Evolutionary conservation across 2,329 filamentous ascomycete genomes (phyloP), one percentile per base, ranked within the genome.

Genomic region (Pseudophaeomoniella oleicola): DNA sequence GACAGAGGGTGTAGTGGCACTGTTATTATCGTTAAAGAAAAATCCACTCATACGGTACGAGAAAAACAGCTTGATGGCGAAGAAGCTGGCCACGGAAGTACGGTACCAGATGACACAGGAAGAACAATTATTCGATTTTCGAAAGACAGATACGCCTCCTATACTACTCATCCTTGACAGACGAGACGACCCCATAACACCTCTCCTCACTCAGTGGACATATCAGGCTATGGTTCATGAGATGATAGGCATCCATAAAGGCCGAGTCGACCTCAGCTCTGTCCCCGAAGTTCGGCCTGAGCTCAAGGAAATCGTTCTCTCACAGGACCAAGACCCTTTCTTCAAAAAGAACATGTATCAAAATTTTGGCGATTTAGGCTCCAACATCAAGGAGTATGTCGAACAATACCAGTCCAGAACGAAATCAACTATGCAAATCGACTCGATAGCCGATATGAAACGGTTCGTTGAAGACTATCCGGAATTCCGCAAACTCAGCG

Each of bases 211-310:
- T 2, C 90, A 98, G 55, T 98, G 90, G 90, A 98, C 90, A 16
- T 98, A 98, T 52, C 90, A 98, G 60, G 90, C 90, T n/a, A 98
- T 98, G 87, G 90, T 98, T 1, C 90, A 98, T 54, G 90, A 98
- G 52, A 64, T 96, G 2, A 67, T 98, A 10, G 90, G 90, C 4
- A 94, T 98, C 46, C 75, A 82, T 40, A 96, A 96, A 54, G 90
- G 90, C n/a, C 74, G 88, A 35, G 90, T 98, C 1, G 81, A 94
- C 52, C 66, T 98, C 19, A 81, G 79, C 43, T 73, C 83, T 38
- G 78, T 94, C 0, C 83, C 83, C 10, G 86, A 93, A 37, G 75
- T 92, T 38, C 71, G 83, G 12, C 81, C 84, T 1, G 88, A 94
- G 55, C 67, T 94, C 37, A 87, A 81, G 51, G 90, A 98, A 59